Base-by-base conservation (phyloP, 2,329 filamentous ascomycete genomes). In the Scytalidium lignicola region DNA sequence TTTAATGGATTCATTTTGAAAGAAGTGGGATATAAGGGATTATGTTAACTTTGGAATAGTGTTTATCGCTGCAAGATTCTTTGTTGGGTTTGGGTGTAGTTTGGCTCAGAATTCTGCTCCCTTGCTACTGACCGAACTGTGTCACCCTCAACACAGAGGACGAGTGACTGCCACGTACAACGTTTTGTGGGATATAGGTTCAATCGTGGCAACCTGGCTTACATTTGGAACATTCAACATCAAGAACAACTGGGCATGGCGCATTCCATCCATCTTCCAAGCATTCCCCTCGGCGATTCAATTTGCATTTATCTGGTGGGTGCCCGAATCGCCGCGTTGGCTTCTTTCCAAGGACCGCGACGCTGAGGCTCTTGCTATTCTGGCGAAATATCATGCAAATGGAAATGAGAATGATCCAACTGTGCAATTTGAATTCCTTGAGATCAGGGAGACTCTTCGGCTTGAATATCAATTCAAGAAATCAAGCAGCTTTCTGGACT, bases 271-370 rank as follows among this genome's bases (percentile, higher is more conserved):
- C 6, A 41, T 48, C 3, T 49, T 49, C n/a, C 54, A 56, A 44
- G 52, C 47, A 19, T 42, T 56, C 10, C 50, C 51, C 17, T 50
- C 54, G 5, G 6, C 53, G n/a, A 21, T 51, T n/a, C 52, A 55
- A 39, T 62, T 71, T 3, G n/a, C 71, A 9, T 69, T 70, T 32
- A 67, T 74, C 3, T 78, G 72, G 48, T 70, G 79, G 53, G 65
- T 82, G 1, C 80, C 81, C 0, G 80, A 84, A 55, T 79, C 75
- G 2, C 81, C 80, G 0, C 66, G 80, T 43, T 83, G 79, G 79
- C 69, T 83, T 20, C 76, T 80, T 46, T 71, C 72, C 46, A 72
- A 78, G 49, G 71, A 74, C 50, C 71, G 74, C 21, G 65, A 71
- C 12, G 74, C 79, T 7, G 69, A 80, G 45, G 78, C 78, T 0